A percentile compares a stretch with the other conserved stretches of the same genome.
phyloP scores from a whole-genome alignment of 75 land plant genomes.

The Pinus albicaulis region DNA sequence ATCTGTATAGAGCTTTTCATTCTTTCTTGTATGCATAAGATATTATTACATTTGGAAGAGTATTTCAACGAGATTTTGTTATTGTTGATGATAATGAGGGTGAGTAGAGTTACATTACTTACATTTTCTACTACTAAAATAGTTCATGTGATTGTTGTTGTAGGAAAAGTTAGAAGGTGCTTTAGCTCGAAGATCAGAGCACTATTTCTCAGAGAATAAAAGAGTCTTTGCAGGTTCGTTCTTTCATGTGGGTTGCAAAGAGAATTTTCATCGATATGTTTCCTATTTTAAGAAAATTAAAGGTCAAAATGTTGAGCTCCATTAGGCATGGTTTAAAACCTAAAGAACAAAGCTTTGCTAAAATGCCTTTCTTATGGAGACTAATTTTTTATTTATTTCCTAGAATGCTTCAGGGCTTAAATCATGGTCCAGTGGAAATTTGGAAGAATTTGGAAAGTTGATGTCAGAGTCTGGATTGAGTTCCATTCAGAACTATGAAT shows the following conservation, averaged over 20 bases:
- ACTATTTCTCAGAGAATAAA: constrained; percentile 71
- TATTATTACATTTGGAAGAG: too few relatives aligned
- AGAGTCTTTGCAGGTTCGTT: constrained; percentile 61
- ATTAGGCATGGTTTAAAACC: not conserved
- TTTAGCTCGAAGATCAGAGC: constrained; percentile 69
- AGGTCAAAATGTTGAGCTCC: not conserved
- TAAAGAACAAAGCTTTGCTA: not conserved
- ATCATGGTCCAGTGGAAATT: constrained; percentile 59
- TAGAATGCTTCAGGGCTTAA: constrained; percentile 43
- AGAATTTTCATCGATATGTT: not conserved
- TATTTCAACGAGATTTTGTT: too few relatives aligned
- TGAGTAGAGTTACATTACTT: not conserved
- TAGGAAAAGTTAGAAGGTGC: constrained; percentile 49
- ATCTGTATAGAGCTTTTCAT: too few relatives aligned
- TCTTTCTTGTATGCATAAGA: too few relatives aligned
- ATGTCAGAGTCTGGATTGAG: constrained; percentile 75
- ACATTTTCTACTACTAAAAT: not conserved
- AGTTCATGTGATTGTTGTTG: constrained; percentile 1
- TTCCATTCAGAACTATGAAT: constrained; percentile 83
- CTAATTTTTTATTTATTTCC: constrained; percentile 2
- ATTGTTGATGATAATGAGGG: too few relatives aligned
- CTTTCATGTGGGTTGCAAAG: not conserved
- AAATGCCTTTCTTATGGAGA: not conserved
- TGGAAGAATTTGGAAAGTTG: constrained; percentile 65
- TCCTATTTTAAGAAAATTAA: not conserved